phyloP scores from a whole-genome alignment of 306 rosid genomes.

The Cyclanthera cordifolia region DNA sequence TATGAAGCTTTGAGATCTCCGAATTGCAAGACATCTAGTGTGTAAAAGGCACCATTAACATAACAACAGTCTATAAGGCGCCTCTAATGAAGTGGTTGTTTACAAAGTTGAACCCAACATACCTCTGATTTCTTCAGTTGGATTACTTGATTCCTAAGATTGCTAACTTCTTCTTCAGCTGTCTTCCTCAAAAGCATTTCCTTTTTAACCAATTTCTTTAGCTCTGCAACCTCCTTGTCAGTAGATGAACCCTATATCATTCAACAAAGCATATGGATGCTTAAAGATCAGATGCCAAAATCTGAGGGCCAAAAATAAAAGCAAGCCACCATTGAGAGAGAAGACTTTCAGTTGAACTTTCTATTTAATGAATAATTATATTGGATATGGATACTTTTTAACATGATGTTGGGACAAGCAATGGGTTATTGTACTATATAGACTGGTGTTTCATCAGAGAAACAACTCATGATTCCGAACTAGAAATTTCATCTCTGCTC shows the following conservation, averaged over 20 bases:
- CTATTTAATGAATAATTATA: background rate
- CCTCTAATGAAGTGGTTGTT: no score
- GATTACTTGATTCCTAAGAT: slow-evolving; percentile 52
- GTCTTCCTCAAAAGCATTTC: slow-evolving; percentile 62
- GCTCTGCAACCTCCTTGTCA: slow-evolving; percentile 55
- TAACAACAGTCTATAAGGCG: background rate
- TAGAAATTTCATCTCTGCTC: background rate
- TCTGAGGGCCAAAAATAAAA: background rate
- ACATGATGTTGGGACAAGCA: background rate
- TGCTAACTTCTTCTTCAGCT: slow-evolving; percentile 67
- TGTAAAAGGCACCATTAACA: slow-evolving; percentile 16
- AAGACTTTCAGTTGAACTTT: background rate
- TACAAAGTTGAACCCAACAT: slow-evolving; percentile 23
- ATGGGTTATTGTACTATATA: background rate
- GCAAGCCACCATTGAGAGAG: background rate
- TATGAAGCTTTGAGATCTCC: slow-evolving; percentile 58
- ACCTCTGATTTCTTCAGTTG: slow-evolving; percentile 83
- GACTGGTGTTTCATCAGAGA: background rate
- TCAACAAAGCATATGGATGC: background rate
- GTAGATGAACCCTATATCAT: slow-evolving; percentile 4
- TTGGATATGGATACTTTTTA: background rate
- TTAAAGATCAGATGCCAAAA: background rate
- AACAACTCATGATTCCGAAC: background rate
- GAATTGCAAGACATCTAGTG: slow-evolving; percentile 51
- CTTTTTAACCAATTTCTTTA: slow-evolving; percentile 52